Evolutionary conservation across 306 rosid genomes (phyloP).

Genomic region (Betula pendula): DNA sequence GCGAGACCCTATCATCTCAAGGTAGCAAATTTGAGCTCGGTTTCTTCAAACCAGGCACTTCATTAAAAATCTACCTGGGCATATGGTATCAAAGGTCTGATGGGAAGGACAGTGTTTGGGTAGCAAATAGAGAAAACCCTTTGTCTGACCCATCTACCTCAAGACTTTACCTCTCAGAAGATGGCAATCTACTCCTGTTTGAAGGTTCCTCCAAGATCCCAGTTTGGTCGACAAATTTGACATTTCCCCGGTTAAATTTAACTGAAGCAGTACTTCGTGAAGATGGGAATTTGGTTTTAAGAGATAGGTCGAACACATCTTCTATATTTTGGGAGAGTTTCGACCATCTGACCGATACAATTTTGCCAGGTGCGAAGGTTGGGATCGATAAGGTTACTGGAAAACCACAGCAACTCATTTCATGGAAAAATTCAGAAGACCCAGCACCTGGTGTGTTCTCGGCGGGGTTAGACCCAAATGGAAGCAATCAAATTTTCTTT

Average conservation of each 20-base stretch:
- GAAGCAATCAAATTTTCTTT: neutral
- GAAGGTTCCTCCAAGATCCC: neutral
- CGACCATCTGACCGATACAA: too few species aligned
- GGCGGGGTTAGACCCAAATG: slow-evolving; percentile 40
- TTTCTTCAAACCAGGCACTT: neutral
- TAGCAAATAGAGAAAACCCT: slow-evolving; percentile 2
- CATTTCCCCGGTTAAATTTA: neutral
- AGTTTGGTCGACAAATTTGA: neutral
- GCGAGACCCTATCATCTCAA: too few species aligned
- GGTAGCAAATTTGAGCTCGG: neutral
- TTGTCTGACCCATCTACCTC: neutral
- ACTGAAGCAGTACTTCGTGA: neutral
- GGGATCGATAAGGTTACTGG: slow-evolving; percentile 20
- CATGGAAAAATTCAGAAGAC: slow-evolving; percentile 12
- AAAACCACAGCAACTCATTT: neutral
- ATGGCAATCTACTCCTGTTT: neutral
- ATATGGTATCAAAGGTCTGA: neutral
- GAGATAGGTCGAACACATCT: too few species aligned
- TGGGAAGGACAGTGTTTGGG: neutral
- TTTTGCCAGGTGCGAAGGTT: too few species aligned
- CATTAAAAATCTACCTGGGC: neutral
- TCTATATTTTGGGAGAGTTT: too few species aligned
- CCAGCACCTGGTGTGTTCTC: slow-evolving; percentile 48
- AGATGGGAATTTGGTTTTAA: neutral
- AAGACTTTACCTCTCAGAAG: neutral